Evolutionary conservation across 768 basidiomycete genomes (phyloP).

Genomic region (Podaxis pistillaris): DNA sequence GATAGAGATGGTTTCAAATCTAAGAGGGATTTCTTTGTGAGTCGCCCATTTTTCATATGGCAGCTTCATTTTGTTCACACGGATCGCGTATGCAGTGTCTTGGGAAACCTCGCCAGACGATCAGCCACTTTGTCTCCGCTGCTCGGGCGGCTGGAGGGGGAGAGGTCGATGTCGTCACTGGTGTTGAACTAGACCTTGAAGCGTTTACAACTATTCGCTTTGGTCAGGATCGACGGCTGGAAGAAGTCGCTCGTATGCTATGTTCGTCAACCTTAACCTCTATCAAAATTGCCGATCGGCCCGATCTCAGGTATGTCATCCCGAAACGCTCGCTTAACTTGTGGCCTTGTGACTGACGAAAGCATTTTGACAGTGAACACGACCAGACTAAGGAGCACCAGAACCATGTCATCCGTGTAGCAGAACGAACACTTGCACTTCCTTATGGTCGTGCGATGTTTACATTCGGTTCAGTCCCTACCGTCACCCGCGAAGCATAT

Average conservation of each 20-base stretch:
- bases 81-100: slow-evolving; percentile 41
- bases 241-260: slow-evolving; percentile 90
- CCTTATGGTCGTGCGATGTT: slow-evolving; percentile 91
- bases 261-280: slow-evolving; percentile 73
- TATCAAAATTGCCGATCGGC: slow-evolving; percentile 63
- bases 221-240: slow-evolving; percentile 83
- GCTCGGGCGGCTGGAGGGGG: slow-evolving; percentile 50
- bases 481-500: slow-evolving; percentile 76
- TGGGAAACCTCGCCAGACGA: slow-evolving; percentile 45
- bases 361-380: slow-evolving; percentile 59
- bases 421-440: slow-evolving; percentile 86
- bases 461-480: slow-evolving; percentile 79
- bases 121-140: slow-evolving; percentile 49
- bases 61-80: not conserved
- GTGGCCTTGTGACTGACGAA: slow-evolving; percentile 3
- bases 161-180: slow-evolving; percentile 59
- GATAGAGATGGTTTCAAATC: slow-evolving; percentile 55
- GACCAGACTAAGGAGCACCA: slow-evolving; percentile 88
- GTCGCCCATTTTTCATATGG: slow-evolving; percentile 19
- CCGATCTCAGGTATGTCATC: slow-evolving; percentile 52
- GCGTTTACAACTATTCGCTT: slow-evolving; percentile 85
- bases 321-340: not conserved
- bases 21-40: slow-evolving; percentile 57
- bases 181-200: slow-evolving; percentile 69
- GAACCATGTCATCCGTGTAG: slow-evolving; percentile 72